Evolutionary conservation across 805 yeast species (phyloP).

Genomic region (Nakazawaea molendinolei): DNA sequence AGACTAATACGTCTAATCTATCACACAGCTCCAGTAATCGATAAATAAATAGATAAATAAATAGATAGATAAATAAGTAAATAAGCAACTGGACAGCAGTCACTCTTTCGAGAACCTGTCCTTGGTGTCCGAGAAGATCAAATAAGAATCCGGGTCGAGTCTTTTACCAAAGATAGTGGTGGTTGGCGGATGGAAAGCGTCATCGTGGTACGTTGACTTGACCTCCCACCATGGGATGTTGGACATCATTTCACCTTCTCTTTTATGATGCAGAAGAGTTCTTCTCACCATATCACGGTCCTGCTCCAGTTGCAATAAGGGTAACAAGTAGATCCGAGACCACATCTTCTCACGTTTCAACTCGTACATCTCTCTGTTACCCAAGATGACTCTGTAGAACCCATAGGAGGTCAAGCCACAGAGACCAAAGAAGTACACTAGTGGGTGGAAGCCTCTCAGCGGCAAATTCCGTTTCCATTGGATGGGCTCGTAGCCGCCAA

Average conservation of each 20-base stretch:
- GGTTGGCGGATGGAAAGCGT: constrained; percentile 30
- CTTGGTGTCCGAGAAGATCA: constrained; percentile 25
- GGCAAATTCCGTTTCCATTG: constrained; percentile 90
- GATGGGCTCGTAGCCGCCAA: constrained; percentile 77
- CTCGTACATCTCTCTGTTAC: constrained; percentile 72
- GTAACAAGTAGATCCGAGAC: constrained; percentile 68
- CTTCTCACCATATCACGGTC: constrained; percentile 77
- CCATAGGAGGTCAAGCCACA: constrained; percentile 65
- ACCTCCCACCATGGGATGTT: constrained; percentile 59
- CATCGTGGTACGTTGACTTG: constrained; percentile 30
- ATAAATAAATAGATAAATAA: constrained; percentile 5
- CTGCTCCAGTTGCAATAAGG: constrained; percentile 73
- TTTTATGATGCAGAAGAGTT: constrained; percentile 52
- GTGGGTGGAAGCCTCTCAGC: constrained; percentile 77
- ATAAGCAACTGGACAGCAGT: neutral
- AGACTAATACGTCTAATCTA: too few relatives aligned
- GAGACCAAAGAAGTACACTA: constrained; percentile 59
- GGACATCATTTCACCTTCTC: constrained; percentile 65
- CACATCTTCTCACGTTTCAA: constrained; percentile 68
- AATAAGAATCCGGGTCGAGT: constrained; percentile 23
- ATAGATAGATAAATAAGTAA: neutral
- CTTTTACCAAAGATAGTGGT: constrained; percentile 29
- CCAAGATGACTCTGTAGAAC: constrained; percentile 56
- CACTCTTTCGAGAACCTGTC: constrained; percentile 18
- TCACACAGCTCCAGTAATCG: too few relatives aligned